Conservation (phyloP, 352 stramenopile species). For the Phytopythium ostracodes region DNA sequence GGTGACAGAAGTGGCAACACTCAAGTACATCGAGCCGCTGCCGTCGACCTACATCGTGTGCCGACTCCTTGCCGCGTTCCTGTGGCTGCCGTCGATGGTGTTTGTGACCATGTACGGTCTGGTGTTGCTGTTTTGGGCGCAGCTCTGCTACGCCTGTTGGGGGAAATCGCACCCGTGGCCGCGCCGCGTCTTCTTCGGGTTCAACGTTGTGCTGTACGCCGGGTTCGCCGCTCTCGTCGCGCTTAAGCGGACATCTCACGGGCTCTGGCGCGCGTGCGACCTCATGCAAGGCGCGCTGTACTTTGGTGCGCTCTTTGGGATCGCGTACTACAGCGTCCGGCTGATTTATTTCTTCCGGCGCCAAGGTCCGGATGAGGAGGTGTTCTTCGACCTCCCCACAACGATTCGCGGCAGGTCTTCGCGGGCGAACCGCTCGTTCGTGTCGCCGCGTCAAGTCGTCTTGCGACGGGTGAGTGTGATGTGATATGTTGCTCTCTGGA, state of each 20-base stretch:
- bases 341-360: conserved; percentile 80
- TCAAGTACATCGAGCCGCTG: conserved; percentile 34
- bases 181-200: conserved; percentile 65
- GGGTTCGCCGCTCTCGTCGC: conserved; percentile 47
- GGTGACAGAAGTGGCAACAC: conserved; percentile 50
- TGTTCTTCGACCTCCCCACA: conserved; percentile 75
- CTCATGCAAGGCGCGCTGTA: conserved; percentile 61
- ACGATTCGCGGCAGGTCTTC: conserved; percentile 14
- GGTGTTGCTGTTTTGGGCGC: conserved; percentile 81
- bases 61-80: conserved; percentile 52
- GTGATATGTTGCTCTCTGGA: background rate
- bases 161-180: conserved; percentile 71
- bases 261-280: conserved; percentile 67
- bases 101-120: conserved; percentile 84
- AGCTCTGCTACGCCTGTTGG: conserved; percentile 83
- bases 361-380: conserved; percentile 69
- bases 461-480: conserved; percentile 45
- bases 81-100: conserved; percentile 78
- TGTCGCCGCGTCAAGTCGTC: conserved; percentile 53
- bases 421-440: conserved; percentile 10
- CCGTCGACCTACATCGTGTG: conserved; percentile 41
- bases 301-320: conserved; percentile 52
- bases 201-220: conserved; percentile 73
- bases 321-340: conserved; percentile 79
- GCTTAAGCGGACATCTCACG: conserved; percentile 35